These are phyloP conservation scores for Leccinum disarticulatum DNA, from an alignment of 768 basidiomycete genomes.

Conservation along the genomic window DNA sequence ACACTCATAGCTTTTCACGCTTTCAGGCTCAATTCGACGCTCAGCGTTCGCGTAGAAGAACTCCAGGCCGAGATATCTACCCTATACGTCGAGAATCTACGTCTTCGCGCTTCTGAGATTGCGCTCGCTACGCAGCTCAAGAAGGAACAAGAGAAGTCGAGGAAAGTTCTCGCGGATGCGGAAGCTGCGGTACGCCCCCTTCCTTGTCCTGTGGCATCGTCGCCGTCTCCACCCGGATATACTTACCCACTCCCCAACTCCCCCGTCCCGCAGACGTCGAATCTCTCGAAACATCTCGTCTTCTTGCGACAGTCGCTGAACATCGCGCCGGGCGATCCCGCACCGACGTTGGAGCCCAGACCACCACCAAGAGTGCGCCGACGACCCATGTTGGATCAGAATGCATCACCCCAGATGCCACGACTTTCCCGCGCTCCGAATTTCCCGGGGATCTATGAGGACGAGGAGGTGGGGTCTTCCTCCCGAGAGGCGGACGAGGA, in stretches of 20 bases:
- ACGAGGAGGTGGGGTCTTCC: slow-evolving; percentile 54
- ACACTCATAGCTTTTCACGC: slow-evolving; percentile 7
- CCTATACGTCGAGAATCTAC: slow-evolving; percentile 81
- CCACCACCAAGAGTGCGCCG: slow-evolving; percentile 52
- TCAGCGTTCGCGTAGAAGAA: slow-evolving; percentile 82
- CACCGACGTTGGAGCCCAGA: slow-evolving; percentile 40
- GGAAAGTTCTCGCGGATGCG: slow-evolving; percentile 67
- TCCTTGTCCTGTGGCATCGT: slow-evolving; percentile 16
- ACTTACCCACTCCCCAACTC: neutral
- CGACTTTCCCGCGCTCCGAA: slow-evolving; percentile 67
- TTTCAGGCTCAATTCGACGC: slow-evolving; percentile 76
- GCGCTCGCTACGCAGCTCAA: slow-evolving; percentile 73
- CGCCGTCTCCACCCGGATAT: neutral
- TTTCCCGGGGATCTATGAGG: slow-evolving; percentile 65
- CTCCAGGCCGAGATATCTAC: slow-evolving; percentile 79
- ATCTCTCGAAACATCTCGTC: slow-evolving; percentile 63
- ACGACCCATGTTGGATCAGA: slow-evolving; percentile 44
- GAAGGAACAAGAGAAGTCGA: slow-evolving; percentile 76
- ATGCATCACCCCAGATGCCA: slow-evolving; percentile 47
- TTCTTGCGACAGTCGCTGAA: slow-evolving; percentile 64
- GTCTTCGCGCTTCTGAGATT: slow-evolving; percentile 78
- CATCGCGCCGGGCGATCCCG: slow-evolving; percentile 36
- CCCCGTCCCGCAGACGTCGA: slow-evolving; percentile 43
- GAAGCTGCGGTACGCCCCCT: slow-evolving; percentile 64
- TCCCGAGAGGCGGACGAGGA: slow-evolving; percentile 42